These are phyloP conservation scores for Penicillium sp. DNA, from an alignment of 2,329 filamentous ascomycete species.

Conservation along the genomic window DNA sequence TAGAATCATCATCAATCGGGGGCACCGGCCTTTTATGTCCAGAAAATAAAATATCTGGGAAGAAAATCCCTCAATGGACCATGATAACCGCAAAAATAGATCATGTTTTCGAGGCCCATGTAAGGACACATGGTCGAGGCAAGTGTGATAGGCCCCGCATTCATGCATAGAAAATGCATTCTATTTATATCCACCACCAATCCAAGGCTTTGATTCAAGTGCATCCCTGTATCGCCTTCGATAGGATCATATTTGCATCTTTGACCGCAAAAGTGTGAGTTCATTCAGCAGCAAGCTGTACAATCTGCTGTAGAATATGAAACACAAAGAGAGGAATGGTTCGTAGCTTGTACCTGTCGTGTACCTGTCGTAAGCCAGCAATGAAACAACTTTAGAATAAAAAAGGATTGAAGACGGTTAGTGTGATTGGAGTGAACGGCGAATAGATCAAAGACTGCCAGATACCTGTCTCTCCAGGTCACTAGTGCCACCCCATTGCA, in stretches of 20 bases:
- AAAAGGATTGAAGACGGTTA: not conserved
- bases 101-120: not conserved
- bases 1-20: not conserved
- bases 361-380: not conserved
- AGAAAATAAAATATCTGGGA: not conserved
- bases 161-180: not conserved
- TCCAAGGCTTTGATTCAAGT: not conserved
- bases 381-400: not conserved
- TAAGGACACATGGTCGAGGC: not conserved
- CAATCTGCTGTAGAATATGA: not conserved
- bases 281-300: not conserved
- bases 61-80: not conserved
- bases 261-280: not conserved
- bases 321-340: not conserved
- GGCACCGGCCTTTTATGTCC: not conserved
- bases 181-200: conserved; percentile 1
- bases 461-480: not conserved
- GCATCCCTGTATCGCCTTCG: not conserved
- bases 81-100: not conserved
- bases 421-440: not conserved
- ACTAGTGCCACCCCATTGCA: not conserved
- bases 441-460: not conserved
- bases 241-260: not conserved
- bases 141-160: conserved; percentile 6
- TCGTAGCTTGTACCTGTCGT: not conserved